Percentiles rank a stretch among this genome's conserved stretches.
Conservation (phyloP, 306 rosid genomes). For the Coriaria nepalensis region DNA sequence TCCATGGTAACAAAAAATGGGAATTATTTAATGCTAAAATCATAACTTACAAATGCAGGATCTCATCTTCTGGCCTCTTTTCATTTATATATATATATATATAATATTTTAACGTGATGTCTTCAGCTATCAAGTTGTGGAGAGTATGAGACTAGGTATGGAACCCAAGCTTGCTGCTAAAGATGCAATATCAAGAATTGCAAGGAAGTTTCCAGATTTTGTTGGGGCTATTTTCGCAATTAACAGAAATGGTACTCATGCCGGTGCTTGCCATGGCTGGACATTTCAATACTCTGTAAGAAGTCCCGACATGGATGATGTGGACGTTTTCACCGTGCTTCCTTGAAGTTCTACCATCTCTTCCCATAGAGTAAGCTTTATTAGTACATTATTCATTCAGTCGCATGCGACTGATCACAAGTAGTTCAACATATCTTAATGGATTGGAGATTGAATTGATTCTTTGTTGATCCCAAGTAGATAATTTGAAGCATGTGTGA, state of each 20-base stretch:
- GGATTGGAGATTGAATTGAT: too few relatives aligned
- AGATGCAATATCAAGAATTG: conserved; percentile 69
- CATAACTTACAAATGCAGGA: too few relatives aligned
- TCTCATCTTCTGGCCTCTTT: too few relatives aligned
- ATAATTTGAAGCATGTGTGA: too few relatives aligned
- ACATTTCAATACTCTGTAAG: conserved; percentile 76
- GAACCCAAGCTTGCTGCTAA: conserved; percentile 67
- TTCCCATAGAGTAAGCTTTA: too few relatives aligned
- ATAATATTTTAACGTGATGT: conserved; percentile 11
- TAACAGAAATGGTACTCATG: conserved; percentile 59
- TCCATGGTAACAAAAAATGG: conserved; percentile 46
- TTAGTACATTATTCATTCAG: too few relatives aligned
- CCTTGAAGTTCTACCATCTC: conserved; percentile 23
- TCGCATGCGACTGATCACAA: not conserved
- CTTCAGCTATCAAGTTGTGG: conserved; percentile 88
- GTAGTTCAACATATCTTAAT: too few relatives aligned
- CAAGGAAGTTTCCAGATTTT: conserved; percentile 57
- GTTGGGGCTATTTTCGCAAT: conserved; percentile 80
- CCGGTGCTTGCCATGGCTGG: conserved; percentile 95
- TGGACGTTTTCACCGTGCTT: conserved; percentile 63
- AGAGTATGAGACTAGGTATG: conserved; percentile 90
- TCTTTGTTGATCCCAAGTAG: too few relatives aligned
- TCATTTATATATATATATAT: too few relatives aligned
- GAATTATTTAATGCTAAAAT: not conserved
- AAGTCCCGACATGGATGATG: conserved; percentile 57